Evolutionary conservation across 2,329 filamentous ascomycete species (phyloP), one percentile per base, ranked within the genome.

Genomic region (Lithohypha guttulata): DNA sequence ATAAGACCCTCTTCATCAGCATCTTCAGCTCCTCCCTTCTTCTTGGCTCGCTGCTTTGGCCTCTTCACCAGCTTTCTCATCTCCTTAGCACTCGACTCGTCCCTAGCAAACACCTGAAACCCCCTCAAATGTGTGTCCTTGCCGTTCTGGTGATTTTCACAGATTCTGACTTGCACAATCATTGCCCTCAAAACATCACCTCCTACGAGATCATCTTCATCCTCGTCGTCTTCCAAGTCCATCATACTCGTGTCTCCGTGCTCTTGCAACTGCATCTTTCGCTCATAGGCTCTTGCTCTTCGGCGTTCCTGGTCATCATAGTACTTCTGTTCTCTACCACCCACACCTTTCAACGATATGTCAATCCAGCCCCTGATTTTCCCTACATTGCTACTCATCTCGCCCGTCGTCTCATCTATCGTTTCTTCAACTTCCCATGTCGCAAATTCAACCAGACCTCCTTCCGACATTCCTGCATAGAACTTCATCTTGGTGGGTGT

Each of bases 91-190:
- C 32, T 37, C 18, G 33, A 45, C 33, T 66, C 62, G 43, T 69
- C 65, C 20, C 55, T 57, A 10, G 75, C 71, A 54, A 79, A 98
- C 7, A 96, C 81, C 64, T 94, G 93, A 59, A 98, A 73, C 2
- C 86, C 89, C 11, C 91, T 74, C 17, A 98, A 73, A 66, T 98
- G 91, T n/a, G 91, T 98, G 58, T 98, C 91, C 59, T 98, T 98
- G 48, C 91, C 91, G 59, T 98, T 98, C 63, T 98, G 91, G 59
- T 98, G 91, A 56, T 98, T 98, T 64, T 96, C 91, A 36, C 89
- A 73, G 34, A 98, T 80, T 50, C 83, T 79, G 54, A 96, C 79
- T 59, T 96, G 87, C 19, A 98, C 71, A 20, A 96, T 76, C 64
- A 89, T 94, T 11, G 84, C 86, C 44, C 87, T 77, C 13, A 96